A percentile compares a stretch with the other conserved stretches of the same genome.
These are phyloP conservation scores for Diaporthe nobilis DNA, from an alignment of 2,329 filamentous ascomycete genomes.

Conservation along the genomic window DNA sequence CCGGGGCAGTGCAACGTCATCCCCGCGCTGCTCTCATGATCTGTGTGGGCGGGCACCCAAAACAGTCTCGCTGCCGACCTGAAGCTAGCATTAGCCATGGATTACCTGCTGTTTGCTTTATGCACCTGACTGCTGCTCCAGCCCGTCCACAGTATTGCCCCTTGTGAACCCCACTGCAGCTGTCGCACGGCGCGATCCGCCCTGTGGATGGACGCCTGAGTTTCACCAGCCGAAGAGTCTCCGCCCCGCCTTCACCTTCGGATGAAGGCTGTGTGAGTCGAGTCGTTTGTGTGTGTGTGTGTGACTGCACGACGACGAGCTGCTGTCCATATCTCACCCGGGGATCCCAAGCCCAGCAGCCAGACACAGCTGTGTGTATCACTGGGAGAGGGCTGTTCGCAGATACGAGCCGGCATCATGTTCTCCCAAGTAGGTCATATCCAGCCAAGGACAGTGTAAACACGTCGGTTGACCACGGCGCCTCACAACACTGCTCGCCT, in stretches of 20 bases:
- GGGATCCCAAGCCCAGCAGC: neutral
- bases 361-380: neutral
- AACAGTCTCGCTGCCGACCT: conserved; percentile 10
- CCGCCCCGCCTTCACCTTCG: conserved; percentile 1
- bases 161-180: conserved; percentile 12
- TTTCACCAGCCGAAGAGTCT: conserved; percentile 16
- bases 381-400: neutral
- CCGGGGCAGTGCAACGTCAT: conserved; percentile 29
- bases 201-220: conserved; percentile 26
- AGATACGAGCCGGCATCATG: conserved; percentile 33
- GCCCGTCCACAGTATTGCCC: neutral
- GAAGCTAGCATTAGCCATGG: conserved; percentile 19
- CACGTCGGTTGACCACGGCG: neutral
- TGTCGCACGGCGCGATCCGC: conserved; percentile 18
- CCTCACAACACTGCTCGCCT: conserved; percentile 5
- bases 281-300: neutral
- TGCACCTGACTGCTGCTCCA: conserved; percentile 15
- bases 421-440: conserved; percentile 41
- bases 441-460: neutral
- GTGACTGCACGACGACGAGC: neutral
- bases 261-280: conserved; percentile 12
- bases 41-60: neutral
- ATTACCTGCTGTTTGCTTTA: conserved; percentile 14
- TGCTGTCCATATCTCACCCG: neutral
- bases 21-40: conserved; percentile 22